phyloP scores from a whole-genome alignment of 805 yeast species.

The Saccharomycopsis sp. region DNA sequence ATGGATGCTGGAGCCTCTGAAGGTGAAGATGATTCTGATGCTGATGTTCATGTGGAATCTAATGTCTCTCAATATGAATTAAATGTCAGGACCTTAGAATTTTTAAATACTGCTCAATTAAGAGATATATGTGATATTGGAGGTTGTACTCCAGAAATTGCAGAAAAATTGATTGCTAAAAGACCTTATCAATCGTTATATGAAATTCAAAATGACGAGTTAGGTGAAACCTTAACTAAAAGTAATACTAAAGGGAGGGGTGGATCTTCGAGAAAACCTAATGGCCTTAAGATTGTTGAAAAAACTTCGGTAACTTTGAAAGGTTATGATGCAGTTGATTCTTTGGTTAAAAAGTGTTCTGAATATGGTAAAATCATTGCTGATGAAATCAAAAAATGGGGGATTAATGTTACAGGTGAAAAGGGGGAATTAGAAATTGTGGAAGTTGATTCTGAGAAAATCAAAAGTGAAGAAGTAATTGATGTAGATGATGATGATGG shows the following conservation, averaged over 20 bases:
- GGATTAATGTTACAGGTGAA: slow-evolving; percentile 60
- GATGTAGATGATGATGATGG: slow-evolving; percentile 25
- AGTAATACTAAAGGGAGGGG: slow-evolving; percentile 26
- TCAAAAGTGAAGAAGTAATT: neutral
- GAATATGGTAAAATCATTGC: slow-evolving; percentile 64
- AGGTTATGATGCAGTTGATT: slow-evolving; percentile 92
- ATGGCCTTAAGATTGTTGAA: slow-evolving; percentile 68
- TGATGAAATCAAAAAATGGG: slow-evolving; percentile 74
- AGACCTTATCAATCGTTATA: slow-evolving; percentile 63
- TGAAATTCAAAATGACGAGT: slow-evolving; percentile 47
- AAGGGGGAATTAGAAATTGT: slow-evolving; percentile 58
- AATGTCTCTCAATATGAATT: slow-evolving; percentile 9
- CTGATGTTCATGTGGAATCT: slow-evolving; percentile 24
- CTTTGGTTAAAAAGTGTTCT: slow-evolving; percentile 77
- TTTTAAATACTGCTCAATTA: slow-evolving; percentile 66
- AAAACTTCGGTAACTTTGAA: slow-evolving; percentile 58
- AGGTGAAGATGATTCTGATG: slow-evolving; percentile 42
- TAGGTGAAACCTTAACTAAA: slow-evolving; percentile 24
- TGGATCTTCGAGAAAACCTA: slow-evolving; percentile 39
- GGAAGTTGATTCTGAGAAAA: slow-evolving; percentile 29
- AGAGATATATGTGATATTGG: slow-evolving; percentile 77
- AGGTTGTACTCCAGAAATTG: slow-evolving; percentile 55
- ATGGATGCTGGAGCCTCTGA: slow-evolving; percentile 37
- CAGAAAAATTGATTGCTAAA: slow-evolving; percentile 47
- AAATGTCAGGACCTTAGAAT: slow-evolving; percentile 46